phyloP scores from a whole-genome alignment of 257 asterid genomes.

The Craterostigma plantagineum region DNA sequence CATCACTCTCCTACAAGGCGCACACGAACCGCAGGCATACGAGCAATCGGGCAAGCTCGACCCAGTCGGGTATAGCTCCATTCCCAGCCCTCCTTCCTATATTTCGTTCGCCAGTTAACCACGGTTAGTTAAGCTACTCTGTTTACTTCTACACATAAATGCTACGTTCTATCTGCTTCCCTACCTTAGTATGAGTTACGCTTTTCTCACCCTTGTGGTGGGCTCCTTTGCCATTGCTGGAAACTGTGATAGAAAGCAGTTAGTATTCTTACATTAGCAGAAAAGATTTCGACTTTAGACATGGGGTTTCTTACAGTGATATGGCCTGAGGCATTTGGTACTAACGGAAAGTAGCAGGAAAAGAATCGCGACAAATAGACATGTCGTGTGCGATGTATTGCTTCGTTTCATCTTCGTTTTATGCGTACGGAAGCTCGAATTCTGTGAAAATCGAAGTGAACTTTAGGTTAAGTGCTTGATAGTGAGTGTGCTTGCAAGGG shows the following conservation, averaged over 20 bases:
- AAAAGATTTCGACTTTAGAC: no score
- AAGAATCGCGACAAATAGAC: constrained; percentile 13
- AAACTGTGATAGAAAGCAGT: constrained; percentile 17
- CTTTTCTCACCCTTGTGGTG: constrained; percentile 15
- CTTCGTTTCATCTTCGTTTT: background rate
- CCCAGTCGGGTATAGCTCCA: constrained; percentile 78
- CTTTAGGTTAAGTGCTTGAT: no score
- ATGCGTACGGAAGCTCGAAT: background rate
- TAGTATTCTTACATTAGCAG: background rate
- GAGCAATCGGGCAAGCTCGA: constrained; percentile 83
- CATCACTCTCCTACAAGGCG: constrained; percentile 78
- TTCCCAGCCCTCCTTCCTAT: constrained; percentile 39
- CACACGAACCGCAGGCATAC: constrained; percentile 82
- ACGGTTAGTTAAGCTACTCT: no score
- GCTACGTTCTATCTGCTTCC: background rate
- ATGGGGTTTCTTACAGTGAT: constrained; percentile 26
- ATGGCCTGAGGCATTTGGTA: constrained; percentile 32
- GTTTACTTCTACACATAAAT: constrained; percentile 1
- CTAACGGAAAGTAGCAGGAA: constrained; percentile 20
- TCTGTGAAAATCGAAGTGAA: no score
- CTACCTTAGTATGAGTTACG: background rate
- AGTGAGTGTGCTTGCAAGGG: no score
- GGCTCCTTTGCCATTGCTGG: constrained; percentile 22
- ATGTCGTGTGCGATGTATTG: background rate
- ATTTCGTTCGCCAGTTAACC: background rate